Conservation (phyloP, 371 early-diverging fungal species). For the Lichtheimia corymbifera region DNA sequence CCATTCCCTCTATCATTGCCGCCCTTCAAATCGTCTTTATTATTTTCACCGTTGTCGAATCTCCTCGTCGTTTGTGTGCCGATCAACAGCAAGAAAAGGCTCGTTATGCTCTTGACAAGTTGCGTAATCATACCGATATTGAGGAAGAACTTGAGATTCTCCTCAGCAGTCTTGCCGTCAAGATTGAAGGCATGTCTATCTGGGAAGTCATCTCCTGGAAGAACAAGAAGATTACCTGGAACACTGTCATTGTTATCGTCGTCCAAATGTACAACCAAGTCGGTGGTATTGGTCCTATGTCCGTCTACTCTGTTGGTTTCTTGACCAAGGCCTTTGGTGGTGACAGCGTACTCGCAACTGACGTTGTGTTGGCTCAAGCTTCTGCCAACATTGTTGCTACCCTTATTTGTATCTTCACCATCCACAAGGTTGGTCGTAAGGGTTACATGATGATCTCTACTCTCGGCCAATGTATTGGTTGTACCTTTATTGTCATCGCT, state of each 20-base stretch:
- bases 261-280: slow-evolving; percentile 51
- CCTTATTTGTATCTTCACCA: slow-evolving; percentile 31
- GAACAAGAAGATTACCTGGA: slow-evolving; percentile 33
- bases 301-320: slow-evolving; percentile 39
- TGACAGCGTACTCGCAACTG: slow-evolving; percentile 31
- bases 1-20: slow-evolving; percentile 61
- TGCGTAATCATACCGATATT: slow-evolving; percentile 53
- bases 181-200: slow-evolving; percentile 40
- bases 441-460: slow-evolving; percentile 46
- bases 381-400: slow-evolving; percentile 40
- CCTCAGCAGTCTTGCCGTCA: neutral
- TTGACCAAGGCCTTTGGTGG: slow-evolving; percentile 33
- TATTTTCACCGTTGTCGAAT: slow-evolving; percentile 74
- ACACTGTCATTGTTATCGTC: slow-evolving; percentile 44
- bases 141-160: slow-evolving; percentile 36
- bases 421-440: slow-evolving; percentile 46
- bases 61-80: slow-evolving; percentile 71
- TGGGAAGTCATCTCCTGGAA: slow-evolving; percentile 41
- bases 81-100: slow-evolving; percentile 56
- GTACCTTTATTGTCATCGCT: slow-evolving; percentile 41
- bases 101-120: slow-evolving; percentile 54
- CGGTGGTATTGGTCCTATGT: slow-evolving; percentile 53
- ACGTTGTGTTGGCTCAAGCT: slow-evolving; percentile 42
- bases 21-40: slow-evolving; percentile 61
- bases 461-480: slow-evolving; percentile 38